Evolutionary conservation across 495 filamentous ascomycete genomes (phyloP).

Genomic region (Xylaria acuta): DNA sequence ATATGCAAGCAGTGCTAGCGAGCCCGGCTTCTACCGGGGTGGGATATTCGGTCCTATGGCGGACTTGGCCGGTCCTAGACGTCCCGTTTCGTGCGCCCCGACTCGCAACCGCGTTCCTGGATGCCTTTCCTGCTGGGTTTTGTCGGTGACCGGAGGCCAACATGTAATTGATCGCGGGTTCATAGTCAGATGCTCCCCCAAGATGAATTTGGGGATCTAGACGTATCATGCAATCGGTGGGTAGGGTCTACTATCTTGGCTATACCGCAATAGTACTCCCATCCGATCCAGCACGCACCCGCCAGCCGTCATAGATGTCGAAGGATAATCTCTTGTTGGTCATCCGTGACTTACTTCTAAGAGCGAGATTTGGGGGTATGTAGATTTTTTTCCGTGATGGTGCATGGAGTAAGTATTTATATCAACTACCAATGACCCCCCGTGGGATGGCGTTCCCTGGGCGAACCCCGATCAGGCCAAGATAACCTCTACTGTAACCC

Average conservation of each 20-base stretch:
- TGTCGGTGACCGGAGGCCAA: background rate
- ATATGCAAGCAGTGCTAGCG: background rate
- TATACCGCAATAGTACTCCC: constrained; percentile 6
- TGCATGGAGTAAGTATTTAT: background rate
- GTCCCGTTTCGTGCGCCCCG: background rate
- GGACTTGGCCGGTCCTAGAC: constrained; percentile 9
- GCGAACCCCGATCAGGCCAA: background rate
- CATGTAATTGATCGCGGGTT: background rate
- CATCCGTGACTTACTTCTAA: too few relatives aligned
- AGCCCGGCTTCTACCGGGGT: background rate
- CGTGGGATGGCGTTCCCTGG: background rate
- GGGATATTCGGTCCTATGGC: constrained; percentile 19
- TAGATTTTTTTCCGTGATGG: background rate
- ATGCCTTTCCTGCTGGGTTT: background rate
- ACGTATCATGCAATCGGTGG: background rate
- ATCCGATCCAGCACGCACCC: background rate
- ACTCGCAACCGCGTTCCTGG: background rate
- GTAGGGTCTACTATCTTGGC: background rate
- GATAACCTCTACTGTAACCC: background rate
- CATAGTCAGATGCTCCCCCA: background rate
- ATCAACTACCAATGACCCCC: background rate
- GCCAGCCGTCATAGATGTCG: background rate
- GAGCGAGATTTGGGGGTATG: too few relatives aligned
- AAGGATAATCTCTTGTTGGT: too few relatives aligned
- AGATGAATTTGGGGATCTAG: background rate